Base-by-base conservation (phyloP, 192 early-diverging fungal species). In the Backusella sp. region DNA sequence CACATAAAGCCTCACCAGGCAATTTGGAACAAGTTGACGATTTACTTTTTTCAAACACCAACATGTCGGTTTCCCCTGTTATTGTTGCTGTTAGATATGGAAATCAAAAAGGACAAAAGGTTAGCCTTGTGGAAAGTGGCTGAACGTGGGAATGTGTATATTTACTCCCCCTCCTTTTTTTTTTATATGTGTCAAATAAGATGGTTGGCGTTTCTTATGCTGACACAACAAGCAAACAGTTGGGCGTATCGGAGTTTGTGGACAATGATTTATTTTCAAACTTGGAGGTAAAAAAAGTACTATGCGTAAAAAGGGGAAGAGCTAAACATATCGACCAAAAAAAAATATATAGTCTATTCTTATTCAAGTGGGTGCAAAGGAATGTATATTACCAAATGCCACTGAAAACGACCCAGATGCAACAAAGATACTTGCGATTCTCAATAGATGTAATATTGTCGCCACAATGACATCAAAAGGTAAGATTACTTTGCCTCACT, bases 221-320 rank as follows among this genome's bases (percentile, higher is more conserved):
- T 2, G 97, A 99, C 76, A 91, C 96, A 1, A 93, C 96, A 1
- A 88, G 90, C 70, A 88, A 93, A 14, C 87, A 84, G 21, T 82
- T 98, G 23, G 95, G 94, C 4, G 89, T 98, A 30, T 78, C 91
- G 59, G 94, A 98, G 84, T 98, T 99, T 82, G 81, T 94, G 11
- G 98, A 99, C 86, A 95, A 94, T 76, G 95, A 97, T 52, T 87
- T 94, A 6, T 96, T 93, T 77, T 95, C 95, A 17, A 97, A 97
- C 75, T 90, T 99, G 56, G 98, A 99, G 86, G 92, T 92, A n/a
- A 37, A 53, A 68, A 3, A 26, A 44, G 23, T 12, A 15, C 83
- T 26, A 42, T 77, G 7, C 6, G 52, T 30, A 32, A 46, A 44
- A 28, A 32, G 32, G 17, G 23, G 28, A 6, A 1, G 17, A 46